Percentiles rank a stretch among this genome's conserved stretches.
These are phyloP conservation scores for Penicillium pulvis DNA, from an alignment of 495 filamentous ascomycete species.

Conservation along the genomic window DNA sequence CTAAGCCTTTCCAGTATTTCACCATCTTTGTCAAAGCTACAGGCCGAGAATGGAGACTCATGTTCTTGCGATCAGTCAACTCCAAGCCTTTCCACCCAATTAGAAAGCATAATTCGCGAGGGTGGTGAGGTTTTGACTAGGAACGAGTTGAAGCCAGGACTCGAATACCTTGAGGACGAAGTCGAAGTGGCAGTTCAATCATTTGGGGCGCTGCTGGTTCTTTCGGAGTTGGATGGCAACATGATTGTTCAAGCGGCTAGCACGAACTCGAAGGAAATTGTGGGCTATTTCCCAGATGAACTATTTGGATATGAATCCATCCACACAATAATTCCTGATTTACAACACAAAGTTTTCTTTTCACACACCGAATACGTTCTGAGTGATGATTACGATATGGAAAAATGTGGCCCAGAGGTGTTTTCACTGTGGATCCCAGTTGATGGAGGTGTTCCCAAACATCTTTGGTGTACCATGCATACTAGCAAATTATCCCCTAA, in stretches of 20 bases:
- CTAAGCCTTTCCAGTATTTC: background rate
- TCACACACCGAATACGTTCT: constrained; percentile 78
- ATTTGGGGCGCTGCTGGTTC: constrained; percentile 74
- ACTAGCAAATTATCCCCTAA: constrained; percentile 57
- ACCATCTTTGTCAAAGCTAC: background rate
- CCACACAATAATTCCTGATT: constrained; percentile 70
- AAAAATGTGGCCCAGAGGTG: constrained; percentile 74
- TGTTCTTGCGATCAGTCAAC: background rate
- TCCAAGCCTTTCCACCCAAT: constrained; percentile 2
- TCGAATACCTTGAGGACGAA: constrained; percentile 22
- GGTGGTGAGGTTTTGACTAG: constrained; percentile 14
- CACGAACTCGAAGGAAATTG: constrained; percentile 75
- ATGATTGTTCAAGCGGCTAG: constrained; percentile 73
- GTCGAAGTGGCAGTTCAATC: constrained; percentile 59
- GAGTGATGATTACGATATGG: constrained; percentile 63
- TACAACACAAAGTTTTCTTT: constrained; percentile 70
- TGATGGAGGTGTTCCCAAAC: constrained; percentile 49
- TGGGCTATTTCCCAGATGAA: constrained; percentile 73
- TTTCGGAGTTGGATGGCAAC: constrained; percentile 60
- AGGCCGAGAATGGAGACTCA: background rate
- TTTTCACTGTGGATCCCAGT: constrained; percentile 69
- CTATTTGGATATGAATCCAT: constrained; percentile 76
- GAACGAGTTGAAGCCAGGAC: constrained; percentile 1
- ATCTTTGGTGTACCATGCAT: constrained; percentile 88
- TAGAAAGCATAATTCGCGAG: constrained; percentile 11